Percentiles rank a stretch among this genome's conserved stretches.
phyloP scores from a whole-genome alignment of 495 filamentous ascomycete species.

The Annulohypoxylon nitens region DNA sequence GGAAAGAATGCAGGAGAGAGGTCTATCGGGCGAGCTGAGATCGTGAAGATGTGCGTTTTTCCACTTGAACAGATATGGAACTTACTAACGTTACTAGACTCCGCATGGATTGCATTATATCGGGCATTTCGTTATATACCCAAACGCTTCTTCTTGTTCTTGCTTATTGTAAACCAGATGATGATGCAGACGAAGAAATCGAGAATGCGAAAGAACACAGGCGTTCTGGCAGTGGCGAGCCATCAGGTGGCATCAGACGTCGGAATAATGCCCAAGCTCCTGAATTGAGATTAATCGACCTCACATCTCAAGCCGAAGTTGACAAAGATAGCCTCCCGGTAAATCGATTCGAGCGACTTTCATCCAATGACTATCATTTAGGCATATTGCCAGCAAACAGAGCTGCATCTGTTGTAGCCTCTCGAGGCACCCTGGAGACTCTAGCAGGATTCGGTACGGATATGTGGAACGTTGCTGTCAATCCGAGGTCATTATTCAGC shows the following conservation, averaged over 20 bases:
- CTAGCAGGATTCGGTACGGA: constrained; percentile 68
- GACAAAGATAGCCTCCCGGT: constrained; percentile 84
- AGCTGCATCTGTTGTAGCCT: constrained; percentile 67
- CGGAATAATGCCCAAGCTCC: constrained; percentile 83
- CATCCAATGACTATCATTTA: constrained; percentile 94
- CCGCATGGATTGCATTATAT: constrained; percentile 95
- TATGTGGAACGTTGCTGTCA: constrained; percentile 85
- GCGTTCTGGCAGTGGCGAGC: constrained; percentile 59
- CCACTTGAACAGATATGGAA: neutral
- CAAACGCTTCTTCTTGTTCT: constrained; percentile 90
- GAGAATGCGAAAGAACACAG: constrained; percentile 37
- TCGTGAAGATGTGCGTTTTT: constrained; percentile 83
- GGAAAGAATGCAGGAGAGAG: constrained; percentile 78
- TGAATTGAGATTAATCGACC: constrained; percentile 90
- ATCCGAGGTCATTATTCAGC: constrained; percentile 85
- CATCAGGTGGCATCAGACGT: constrained; percentile 70
- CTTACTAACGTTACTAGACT: constrained; percentile 69
- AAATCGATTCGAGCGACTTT: constrained; percentile 84
- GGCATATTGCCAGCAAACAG: constrained; percentile 82
- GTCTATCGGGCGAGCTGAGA: constrained; percentile 83
- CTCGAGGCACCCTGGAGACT: constrained; percentile 77
- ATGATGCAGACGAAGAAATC: constrained; percentile 65
- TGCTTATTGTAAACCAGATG: constrained; percentile 82
- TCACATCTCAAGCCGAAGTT: constrained; percentile 80
- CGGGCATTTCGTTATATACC: constrained; percentile 96